Evolutionary conservation across 495 filamentous ascomycete genomes (phyloP).

Genomic region (Penicillium crystallinum): DNA sequence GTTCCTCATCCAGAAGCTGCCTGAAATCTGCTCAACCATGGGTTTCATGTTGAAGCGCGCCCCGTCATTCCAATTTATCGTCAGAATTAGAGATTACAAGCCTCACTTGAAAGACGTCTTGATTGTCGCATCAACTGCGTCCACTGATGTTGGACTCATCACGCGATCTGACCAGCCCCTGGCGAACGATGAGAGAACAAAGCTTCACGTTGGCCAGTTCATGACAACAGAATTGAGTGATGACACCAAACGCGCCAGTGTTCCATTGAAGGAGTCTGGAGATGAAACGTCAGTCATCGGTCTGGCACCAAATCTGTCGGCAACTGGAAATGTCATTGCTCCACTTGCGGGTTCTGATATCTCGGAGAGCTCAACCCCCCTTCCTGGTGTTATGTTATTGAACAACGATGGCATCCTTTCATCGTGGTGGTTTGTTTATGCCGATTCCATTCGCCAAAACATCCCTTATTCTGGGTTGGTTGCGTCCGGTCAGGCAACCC

Average conservation of each 20-base stretch:
- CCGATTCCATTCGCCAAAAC: constrained; percentile 71
- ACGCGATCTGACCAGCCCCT: constrained; percentile 66
- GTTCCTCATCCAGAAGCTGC: constrained; percentile 67
- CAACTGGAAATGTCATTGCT: constrained; percentile 67
- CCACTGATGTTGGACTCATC: constrained; percentile 70
- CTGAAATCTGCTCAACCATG: constrained; percentile 66
- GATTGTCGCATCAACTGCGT: constrained; percentile 74
- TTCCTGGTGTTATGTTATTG: constrained; percentile 82
- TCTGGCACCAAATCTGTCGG: constrained; percentile 73
- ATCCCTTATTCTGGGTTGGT: constrained; percentile 67
- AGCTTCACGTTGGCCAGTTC: constrained; percentile 59
- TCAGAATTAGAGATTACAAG: constrained; percentile 69
- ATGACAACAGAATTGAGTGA: constrained; percentile 66
- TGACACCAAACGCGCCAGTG: constrained; percentile 69
- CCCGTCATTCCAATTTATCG: constrained; percentile 69
- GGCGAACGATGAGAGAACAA: constrained; percentile 52
- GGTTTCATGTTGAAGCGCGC: constrained; percentile 48
- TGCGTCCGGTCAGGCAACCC: constrained; percentile 35
- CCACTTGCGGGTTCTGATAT: constrained; percentile 77
- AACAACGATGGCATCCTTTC: constrained; percentile 84
- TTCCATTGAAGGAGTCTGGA: constrained; percentile 68
- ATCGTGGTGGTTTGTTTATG: constrained; percentile 88
- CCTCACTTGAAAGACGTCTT: constrained; percentile 75
- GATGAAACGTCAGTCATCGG: constrained; percentile 79
- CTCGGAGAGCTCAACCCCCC: constrained; percentile 65